Evolutionary conservation across 2,329 filamentous ascomycete genomes (phyloP), one percentile per base, ranked within the genome.

Genomic region (Alternaria sp.): DNA sequence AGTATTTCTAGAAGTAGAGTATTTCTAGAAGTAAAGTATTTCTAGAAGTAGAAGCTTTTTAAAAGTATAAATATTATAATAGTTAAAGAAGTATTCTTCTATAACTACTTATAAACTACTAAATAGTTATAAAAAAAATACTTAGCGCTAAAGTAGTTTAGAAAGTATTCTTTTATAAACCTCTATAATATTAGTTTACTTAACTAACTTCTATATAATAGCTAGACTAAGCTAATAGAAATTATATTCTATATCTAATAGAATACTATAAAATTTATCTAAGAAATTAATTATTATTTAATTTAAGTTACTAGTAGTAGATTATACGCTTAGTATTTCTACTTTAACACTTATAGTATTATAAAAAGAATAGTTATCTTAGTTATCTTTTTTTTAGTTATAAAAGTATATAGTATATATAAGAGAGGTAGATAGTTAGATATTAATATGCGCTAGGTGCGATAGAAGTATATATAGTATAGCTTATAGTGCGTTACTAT

Each of bases 191-290:
- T 58, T 14, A 44, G 41, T 51, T 25, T 58, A 58, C 50, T 47
- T 58, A 58, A 25, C 56, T 58, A 26, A 37, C 14, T 37, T 37
- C 33, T 23, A 37, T 33, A 26, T 58, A 58, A 20, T 14, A 45
- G 18, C 56, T 15, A 58, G 56, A 44, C 50, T 25, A n/a, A 26
- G 15, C 50, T 58, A 3, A 58, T 44, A 8, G 12, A 51, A 51
- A 58, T 58, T 7, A 51, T 58, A 51, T n/a, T 20, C 23, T 51
- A 6, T 51, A 21, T 51, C 25, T 33, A 44, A 58, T n/a, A 58
- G 44, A 51, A 58, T 33, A 58, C 33, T 25, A 58, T 58, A 58
- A 58, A 58, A 58, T 37, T 21, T 15, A 51, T 51, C 33, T 58
- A 51, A 51, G 49, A 33, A 26, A 26, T 51, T 30, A n/a, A 30